Conservation (phyloP, 192 early-diverging fungal genomes). For the Backusella macrospora region DNA sequence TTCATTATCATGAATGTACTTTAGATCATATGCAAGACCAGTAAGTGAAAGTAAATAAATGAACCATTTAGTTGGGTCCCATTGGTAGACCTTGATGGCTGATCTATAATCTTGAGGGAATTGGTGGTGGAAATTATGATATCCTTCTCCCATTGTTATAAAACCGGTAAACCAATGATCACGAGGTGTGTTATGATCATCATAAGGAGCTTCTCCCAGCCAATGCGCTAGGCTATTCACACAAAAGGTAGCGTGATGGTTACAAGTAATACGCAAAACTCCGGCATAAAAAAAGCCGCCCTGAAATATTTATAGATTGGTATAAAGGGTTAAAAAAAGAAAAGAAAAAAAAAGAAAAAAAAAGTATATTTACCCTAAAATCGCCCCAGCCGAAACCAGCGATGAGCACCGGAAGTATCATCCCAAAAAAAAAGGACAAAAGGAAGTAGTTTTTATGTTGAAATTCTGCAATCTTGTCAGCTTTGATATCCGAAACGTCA, state of each 20-base stretch:
- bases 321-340: not conserved
- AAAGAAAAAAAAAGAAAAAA: too few species aligned
- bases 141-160: constrained; percentile 79
- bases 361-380: constrained; percentile 49
- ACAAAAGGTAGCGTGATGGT: constrained; percentile 89
- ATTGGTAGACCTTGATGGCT: constrained; percentile 75
- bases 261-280: constrained; percentile 69
- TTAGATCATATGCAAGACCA: constrained; percentile 72
- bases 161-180: constrained; percentile 82
- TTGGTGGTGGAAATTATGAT: constrained; percentile 89
- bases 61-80: constrained; percentile 88
- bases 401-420: constrained; percentile 79
- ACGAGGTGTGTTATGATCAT: constrained; percentile 79
- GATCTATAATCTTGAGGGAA: constrained; percentile 86
- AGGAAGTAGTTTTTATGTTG: constrained; percentile 77
- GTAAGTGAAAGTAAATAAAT: constrained; percentile 57
- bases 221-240: constrained; percentile 83
- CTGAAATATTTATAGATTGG: not conserved
- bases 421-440: constrained; percentile 70
- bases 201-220: constrained; percentile 74
- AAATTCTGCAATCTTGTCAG: constrained; percentile 66
- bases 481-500: constrained; percentile 78
- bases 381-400: constrained; percentile 83
- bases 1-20: constrained; percentile 78
- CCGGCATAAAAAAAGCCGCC: constrained; percentile 82